Conservation (phyloP, 75 land plant genomes). For the Ceratopteris richardii region DNA sequence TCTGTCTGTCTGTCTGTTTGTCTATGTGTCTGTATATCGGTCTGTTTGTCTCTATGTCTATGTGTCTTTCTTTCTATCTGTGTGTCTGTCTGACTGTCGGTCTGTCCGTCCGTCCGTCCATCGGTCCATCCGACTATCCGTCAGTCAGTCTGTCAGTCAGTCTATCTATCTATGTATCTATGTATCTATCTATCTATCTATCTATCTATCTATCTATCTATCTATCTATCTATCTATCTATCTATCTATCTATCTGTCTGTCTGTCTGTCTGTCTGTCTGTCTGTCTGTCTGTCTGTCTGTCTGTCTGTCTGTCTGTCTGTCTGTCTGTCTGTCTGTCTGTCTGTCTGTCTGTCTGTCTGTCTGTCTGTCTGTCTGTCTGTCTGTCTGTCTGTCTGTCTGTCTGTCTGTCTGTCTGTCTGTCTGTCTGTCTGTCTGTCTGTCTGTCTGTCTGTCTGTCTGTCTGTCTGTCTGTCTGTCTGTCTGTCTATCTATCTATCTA, state of each 20-base stretch:
- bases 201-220: not conserved
- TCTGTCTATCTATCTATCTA: no score
- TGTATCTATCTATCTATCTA: slow-evolving; percentile 1
- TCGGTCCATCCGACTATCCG: no score
- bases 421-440: not conserved
- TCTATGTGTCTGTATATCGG: no score
- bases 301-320: not conserved
- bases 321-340: not conserved
- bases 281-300: slow-evolving; percentile 3
- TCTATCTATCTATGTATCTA: not conserved
- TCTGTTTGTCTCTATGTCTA: no score
- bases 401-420: not conserved
- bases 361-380: no score
- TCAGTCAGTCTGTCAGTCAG: no score
- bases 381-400: no score
- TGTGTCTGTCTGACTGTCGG: not conserved
- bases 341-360: no score
- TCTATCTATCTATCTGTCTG: no score
- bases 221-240: slow-evolving; percentile 1
- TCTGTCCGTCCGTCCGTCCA: not conserved
- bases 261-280: no score
- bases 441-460: not conserved
- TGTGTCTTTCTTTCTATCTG: no score
- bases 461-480: not conserved
- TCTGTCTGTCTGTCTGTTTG: no score